Evolutionary conservation across 495 filamentous ascomycete species (phyloP), one percentile per base, ranked within the genome.

Genomic region (Clavariopsis aquatica): DNA sequence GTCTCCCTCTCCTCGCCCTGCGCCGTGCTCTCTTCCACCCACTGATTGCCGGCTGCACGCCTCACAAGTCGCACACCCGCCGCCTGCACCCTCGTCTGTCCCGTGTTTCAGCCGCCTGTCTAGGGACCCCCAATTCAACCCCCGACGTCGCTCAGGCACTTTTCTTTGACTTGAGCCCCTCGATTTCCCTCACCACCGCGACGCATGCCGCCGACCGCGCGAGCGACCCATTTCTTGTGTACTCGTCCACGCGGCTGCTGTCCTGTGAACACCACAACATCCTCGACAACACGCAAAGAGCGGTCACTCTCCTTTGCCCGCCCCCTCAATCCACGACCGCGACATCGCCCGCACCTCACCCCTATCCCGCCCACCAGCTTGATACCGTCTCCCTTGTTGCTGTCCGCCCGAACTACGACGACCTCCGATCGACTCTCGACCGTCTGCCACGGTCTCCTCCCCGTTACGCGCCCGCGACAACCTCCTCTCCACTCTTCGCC

Each of bases 121-220:
- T 52, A 55, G 56, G 64, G 64, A 36, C 28, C 43, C 52, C 43
- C 52, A 19, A 52, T 41, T 53, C 36, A 10, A 57, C 52, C 62
- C 55, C 51, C 49, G 49, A 55, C 19, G 38, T 17, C 34, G 46
- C 61, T 20, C 28, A 29, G 27, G 49, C 17, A 34, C 31, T 52
- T 57, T 62, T 62, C 49, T 22, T 36, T 20, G 59, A 57, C 64
- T 57, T 41, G 57, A 62, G 56, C 64, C 57, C 51, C 46, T 60
- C 64, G 17, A 51, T 59, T 34, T 53, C 23, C 24, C 26, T 49
- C 52, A 26, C 52, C 63, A 49, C 63, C 29, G 51, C 56, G 63
- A 60, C 63, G 57, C 63, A 66, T 60, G 63, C 56, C 27, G 51
- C 64, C 57, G 58, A 51, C 57, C 27, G 57, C 57, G 64, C 51